phyloP scores from a whole-genome alignment of 192 early-diverging fungal species.

The Gryganskiella cystojenkinii region DNA sequence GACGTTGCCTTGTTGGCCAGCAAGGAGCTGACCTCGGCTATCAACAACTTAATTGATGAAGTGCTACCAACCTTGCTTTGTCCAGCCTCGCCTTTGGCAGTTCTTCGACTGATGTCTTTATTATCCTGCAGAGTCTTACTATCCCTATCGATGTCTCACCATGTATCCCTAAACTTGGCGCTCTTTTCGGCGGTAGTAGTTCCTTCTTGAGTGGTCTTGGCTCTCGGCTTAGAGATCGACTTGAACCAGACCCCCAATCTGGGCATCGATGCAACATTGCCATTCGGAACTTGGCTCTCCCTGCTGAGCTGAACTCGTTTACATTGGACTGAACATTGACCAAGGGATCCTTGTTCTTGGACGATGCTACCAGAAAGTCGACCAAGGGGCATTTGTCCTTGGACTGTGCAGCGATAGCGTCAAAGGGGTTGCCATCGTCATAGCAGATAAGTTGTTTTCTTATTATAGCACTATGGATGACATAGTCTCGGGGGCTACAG shows the following conservation, averaged over 20 bases:
- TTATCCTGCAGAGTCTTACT: conserved; percentile 4
- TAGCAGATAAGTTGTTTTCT: too few species aligned
- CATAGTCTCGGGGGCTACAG: too few species aligned
- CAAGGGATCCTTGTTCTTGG: too few species aligned
- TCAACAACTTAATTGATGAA: conserved; percentile 4
- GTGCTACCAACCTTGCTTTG: too few species aligned
- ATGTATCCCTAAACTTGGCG: conserved; percentile 8
- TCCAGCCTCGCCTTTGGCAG: conserved; percentile 17
- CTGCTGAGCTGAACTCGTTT: conserved; percentile 21
- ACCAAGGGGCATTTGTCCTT: conserved; percentile 21
- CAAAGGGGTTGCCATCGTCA: too few species aligned
- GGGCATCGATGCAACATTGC: conserved; percentile 23
- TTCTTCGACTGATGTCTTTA: conserved; percentile 19
- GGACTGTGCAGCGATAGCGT: conserved; percentile 1
- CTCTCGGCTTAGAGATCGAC: conserved; percentile 1
- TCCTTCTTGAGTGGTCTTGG: conserved; percentile 10
- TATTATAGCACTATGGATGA: too few species aligned
- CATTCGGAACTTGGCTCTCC: conserved; percentile 16
- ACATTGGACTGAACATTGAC: too few species aligned
- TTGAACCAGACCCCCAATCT: conserved; percentile 7
- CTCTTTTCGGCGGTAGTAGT: not conserved
- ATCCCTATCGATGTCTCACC: conserved; percentile 15
- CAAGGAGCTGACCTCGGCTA: conserved; percentile 6
- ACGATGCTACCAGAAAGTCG: conserved; percentile 13
- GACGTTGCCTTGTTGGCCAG: conserved; percentile 20